Evolutionary conservation across 768 basidiomycete genomes (phyloP), one percentile per base, ranked within the genome.

Genomic region (Fibroporia radiculosa): DNA sequence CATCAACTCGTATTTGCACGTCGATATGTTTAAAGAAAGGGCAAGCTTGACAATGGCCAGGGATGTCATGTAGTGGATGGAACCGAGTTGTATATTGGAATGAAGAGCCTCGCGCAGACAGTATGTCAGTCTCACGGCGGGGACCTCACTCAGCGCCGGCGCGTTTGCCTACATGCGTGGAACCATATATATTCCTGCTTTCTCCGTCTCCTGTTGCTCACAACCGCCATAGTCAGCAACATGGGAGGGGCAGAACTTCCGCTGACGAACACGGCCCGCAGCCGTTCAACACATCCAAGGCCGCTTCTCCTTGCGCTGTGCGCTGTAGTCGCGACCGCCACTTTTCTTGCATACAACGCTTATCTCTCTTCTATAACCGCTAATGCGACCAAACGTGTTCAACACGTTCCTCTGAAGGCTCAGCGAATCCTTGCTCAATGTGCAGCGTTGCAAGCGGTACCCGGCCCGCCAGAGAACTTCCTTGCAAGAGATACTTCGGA

Each of bases 401-500:
- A 58, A 19, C 49, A 39, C 20, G 40, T 56, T 6, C 61, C 58
- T 3, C 32, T 52, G 18, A 44, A 59, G 43, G 62, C 62, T 12
- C 42, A 52, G 32, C 47, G 47, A 22, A 58, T 63, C 19, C 57
- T 66, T 16, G 40, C 40, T 40, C 58, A 55, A 42, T 71, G 69
- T 48, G 58, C 62, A 2, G 28, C 55, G 12, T 39, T 66, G 44
- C 56, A 50, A 39, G 48, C 48, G 26, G 45, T 43, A 6, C 60
- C 66, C 7, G 62, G 59, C 4, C 62, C 63, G 8, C 55, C 65
- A n/a, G 45, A 44, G 3, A 52, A 57, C 29, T 68, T 68, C 44
- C 35, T 44, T 19, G 49, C 45, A 10, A 56, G 70, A 7, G 48
- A 47, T 4, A 49, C 33, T 32, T 85, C 83, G 2, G 85, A 88